Evolutionary conservation across 257 asterid genomes (phyloP), one percentile per base, ranked within the genome.

Genomic region (Euphrasia confusa): DNA sequence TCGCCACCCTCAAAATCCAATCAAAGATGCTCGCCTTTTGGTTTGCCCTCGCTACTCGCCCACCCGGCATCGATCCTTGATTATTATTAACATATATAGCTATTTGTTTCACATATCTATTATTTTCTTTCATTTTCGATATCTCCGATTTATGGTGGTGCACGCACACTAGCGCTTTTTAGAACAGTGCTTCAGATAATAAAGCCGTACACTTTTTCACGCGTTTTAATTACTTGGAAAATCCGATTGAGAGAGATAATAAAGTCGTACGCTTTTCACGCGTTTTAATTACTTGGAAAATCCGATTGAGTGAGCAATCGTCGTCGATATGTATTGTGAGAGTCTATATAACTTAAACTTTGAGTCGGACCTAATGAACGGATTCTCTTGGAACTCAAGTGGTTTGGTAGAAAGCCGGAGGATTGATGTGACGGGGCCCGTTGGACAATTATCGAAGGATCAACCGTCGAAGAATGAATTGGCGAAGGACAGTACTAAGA

Each of bases 41-140:
- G 42, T 37, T 37, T 75, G 95, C 96, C 55, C 95, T 85, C 33
- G 86, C 93, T 67, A 81, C 93, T 45, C 96, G 83, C 66, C 97
- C 97, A 60, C 97, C 97, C 14, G 97, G 97, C 78, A 74, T 80
- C 13, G 96, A 83, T 60, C 97, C 97, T n/a, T 90, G 80, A 67
- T 28, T 50, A 37, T 37, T 37, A 1, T 30, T 30, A 0, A 21
- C 33, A 28, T 4, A 28, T 1, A 1, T 3, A 30, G 0, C 4
- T 30, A 3, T 28, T 28, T 28, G 3, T 28, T 28, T 30, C 3
- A 4, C 3, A 21, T 21, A 21, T 30, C 5, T 30, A 1, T 3
- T 5, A 5, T 30, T 30, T 11, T 1, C 42, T 37, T 37, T 0
- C 11, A 37, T 37, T 37, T 35, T 10, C 8, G 40, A 35, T 21